phyloP scores from a whole-genome alignment of 495 filamentous ascomycete genomes.

The Penicillium fimorum region DNA sequence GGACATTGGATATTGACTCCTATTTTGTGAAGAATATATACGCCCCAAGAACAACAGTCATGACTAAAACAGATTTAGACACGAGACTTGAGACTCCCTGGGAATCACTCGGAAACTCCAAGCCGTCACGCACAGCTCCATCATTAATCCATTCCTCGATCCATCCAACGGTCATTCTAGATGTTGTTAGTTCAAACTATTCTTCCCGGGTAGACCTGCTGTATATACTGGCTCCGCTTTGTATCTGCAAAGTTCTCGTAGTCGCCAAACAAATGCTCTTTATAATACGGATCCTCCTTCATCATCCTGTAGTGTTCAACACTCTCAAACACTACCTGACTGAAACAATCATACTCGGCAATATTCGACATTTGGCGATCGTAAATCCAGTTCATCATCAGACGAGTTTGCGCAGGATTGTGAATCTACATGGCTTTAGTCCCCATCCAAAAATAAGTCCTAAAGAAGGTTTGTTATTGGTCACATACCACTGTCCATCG shows the following conservation, averaged over 20 bases:
- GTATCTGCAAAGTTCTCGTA: conserved; percentile 51
- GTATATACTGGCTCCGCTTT: conserved; percentile 2
- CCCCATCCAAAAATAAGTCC: too few relatives aligned
- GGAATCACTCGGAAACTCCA: not conserved
- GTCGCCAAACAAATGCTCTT: conserved; percentile 39
- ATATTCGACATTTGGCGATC: conserved; percentile 39
- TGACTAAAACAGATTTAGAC: too few relatives aligned
- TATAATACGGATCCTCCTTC: conserved; percentile 37
- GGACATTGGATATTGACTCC: too few relatives aligned
- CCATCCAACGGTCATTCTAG: conserved; percentile 33
- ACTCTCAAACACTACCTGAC: conserved; percentile 43
- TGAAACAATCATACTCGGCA: conserved; percentile 50
- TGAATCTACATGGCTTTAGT: conserved; percentile 28
- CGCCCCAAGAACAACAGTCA: too few relatives aligned
- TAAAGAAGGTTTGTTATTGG: too few relatives aligned
- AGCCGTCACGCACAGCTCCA: conserved; percentile 21
- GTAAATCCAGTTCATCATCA: conserved; percentile 39
- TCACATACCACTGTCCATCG: conserved; percentile 34
- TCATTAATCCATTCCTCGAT: conserved; percentile 25
- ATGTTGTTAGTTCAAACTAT: too few relatives aligned
- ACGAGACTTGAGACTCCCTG: too few relatives aligned
- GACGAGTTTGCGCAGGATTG: conserved; percentile 34
- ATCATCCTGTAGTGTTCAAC: conserved; percentile 44
- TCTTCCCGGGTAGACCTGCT: too few relatives aligned
- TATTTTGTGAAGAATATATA: too few relatives aligned